Conservation (phyloP, 352 stramenopile species). For the Globisporangium cystogenes region DNA sequence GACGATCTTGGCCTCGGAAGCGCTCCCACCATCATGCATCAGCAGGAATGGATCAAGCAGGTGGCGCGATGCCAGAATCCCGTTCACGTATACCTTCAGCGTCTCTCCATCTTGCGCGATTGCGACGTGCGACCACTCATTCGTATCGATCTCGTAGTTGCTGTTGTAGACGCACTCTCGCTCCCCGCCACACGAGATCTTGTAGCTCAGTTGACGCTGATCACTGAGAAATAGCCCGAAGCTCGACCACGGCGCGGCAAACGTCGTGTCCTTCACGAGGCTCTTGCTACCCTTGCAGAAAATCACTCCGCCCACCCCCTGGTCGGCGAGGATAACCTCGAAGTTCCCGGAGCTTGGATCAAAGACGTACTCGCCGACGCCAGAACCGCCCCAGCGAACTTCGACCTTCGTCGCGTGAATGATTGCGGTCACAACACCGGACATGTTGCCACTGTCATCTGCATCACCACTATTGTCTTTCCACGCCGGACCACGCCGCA, state of each 20-base stretch:
- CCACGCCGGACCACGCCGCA: slow-evolving; percentile 54
- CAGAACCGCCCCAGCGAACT: slow-evolving; percentile 40
- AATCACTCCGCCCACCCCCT: slow-evolving; percentile 53
- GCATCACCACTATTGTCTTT: slow-evolving; percentile 18
- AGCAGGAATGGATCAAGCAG: slow-evolving; percentile 62
- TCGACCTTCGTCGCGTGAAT: slow-evolving; percentile 31
- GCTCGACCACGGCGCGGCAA: slow-evolving; percentile 59
- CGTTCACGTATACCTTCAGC: slow-evolving; percentile 67
- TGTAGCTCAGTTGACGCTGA: slow-evolving; percentile 58
- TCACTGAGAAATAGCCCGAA: slow-evolving; percentile 67
- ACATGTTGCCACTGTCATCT: slow-evolving; percentile 3
- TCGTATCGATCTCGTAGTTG: slow-evolving; percentile 50
- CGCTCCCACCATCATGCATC: slow-evolving; percentile 30
- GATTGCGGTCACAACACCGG: slow-evolving; percentile 51
- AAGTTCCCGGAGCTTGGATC: slow-evolving; percentile 42
- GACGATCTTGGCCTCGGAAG: slow-evolving; percentile 46
- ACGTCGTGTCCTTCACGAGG: slow-evolving; percentile 37
- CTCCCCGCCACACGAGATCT: slow-evolving; percentile 45
- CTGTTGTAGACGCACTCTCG: slow-evolving; percentile 63
- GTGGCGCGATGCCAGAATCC: slow-evolving; percentile 52
- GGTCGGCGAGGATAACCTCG: slow-evolving; percentile 47
- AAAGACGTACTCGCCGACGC: slow-evolving; percentile 34
- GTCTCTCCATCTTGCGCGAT: slow-evolving; percentile 60
- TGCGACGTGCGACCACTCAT: slow-evolving; percentile 62
- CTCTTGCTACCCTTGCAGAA: slow-evolving; percentile 71